Evolutionary conservation across 257 asterid genomes (phyloP).

Genomic region (Paulownia fortunei): DNA sequence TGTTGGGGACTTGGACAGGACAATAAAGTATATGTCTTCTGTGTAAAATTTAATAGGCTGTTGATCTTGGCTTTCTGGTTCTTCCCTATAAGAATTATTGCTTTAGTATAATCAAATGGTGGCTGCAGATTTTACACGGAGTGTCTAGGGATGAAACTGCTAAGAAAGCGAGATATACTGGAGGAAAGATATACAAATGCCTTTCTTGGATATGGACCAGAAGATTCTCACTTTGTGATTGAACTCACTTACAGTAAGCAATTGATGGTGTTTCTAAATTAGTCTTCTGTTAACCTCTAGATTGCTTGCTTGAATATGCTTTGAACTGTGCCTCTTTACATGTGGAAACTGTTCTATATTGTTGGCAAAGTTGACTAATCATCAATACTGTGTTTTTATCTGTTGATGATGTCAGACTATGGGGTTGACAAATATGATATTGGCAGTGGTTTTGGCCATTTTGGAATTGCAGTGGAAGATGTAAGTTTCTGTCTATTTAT

Average conservation of each 20-base stretch:
- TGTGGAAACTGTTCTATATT: slow-evolving; percentile 12
- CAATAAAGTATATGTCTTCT: slow-evolving; percentile 72
- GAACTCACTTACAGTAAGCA: slow-evolving; percentile 96
- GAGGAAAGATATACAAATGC: slow-evolving; percentile 98
- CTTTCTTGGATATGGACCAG: slow-evolving; percentile 98
- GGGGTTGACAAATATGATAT: slow-evolving; percentile 94
- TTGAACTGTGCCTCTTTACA: neutral
- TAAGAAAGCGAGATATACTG: slow-evolving; percentile 90
- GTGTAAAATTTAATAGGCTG: neutral
- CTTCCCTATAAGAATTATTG: slow-evolving; percentile 16
- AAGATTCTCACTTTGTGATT: slow-evolving; percentile 95
- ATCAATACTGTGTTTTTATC: slow-evolving; percentile 21
- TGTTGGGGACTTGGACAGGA: slow-evolving; percentile 97
- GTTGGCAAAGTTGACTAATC: slow-evolving; percentile 19
- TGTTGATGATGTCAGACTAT: slow-evolving; percentile 66
- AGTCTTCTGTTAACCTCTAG: slow-evolving; percentile 11
- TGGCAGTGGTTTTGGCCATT: slow-evolving; percentile 94
- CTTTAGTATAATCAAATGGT: slow-evolving; percentile 28
- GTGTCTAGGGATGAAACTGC: slow-evolving; percentile 95
- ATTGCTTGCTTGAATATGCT: slow-evolving; percentile 30
- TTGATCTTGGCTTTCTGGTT: slow-evolving; percentile 34
- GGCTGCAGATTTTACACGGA: slow-evolving; percentile 91
- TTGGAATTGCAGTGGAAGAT: slow-evolving; percentile 96
- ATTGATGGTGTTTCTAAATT: slow-evolving; percentile 14
- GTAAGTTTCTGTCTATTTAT: slow-evolving; percentile 58